Percentiles rank a stretch among this genome's conserved stretches.
phyloP scores from a whole-genome alignment of 73 alveolate species.

The Tetrahymena elliotti region DNA sequence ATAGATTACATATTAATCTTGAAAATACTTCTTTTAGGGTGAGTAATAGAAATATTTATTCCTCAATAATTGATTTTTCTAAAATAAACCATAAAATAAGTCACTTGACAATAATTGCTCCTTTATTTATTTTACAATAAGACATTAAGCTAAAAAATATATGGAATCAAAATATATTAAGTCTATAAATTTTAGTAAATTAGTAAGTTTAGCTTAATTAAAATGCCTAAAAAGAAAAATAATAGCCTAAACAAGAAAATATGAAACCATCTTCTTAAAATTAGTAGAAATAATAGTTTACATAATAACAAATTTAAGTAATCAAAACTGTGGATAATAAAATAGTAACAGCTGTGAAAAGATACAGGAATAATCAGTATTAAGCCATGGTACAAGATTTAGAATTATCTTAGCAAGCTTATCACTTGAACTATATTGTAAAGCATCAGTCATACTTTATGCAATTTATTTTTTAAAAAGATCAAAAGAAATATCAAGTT shows the following conservation, averaged over 20 bases:
- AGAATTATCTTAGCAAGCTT: neutral
- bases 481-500: neutral
- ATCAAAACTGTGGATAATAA: neutral
- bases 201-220: neutral
- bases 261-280: neutral
- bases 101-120: neutral
- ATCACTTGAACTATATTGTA: neutral
- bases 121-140: neutral
- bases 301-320: neutral
- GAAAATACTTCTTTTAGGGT: neutral
- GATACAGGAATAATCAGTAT: neutral
- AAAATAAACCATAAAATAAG: neutral
- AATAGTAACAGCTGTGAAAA: neutral
- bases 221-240: neutral
- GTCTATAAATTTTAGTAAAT: neutral
- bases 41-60: neutral
- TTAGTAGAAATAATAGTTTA: neutral
- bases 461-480: neutral
- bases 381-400: neutral
- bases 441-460: neutral
- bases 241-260: neutral
- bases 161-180: neutral
- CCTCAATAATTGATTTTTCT: neutral
- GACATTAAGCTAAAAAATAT: neutral
- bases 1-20: neutral